Conservation (phyloP, 2,329 filamentous ascomycete genomes). For the Ophiocordyceps camponoti-floridani region DNA sequence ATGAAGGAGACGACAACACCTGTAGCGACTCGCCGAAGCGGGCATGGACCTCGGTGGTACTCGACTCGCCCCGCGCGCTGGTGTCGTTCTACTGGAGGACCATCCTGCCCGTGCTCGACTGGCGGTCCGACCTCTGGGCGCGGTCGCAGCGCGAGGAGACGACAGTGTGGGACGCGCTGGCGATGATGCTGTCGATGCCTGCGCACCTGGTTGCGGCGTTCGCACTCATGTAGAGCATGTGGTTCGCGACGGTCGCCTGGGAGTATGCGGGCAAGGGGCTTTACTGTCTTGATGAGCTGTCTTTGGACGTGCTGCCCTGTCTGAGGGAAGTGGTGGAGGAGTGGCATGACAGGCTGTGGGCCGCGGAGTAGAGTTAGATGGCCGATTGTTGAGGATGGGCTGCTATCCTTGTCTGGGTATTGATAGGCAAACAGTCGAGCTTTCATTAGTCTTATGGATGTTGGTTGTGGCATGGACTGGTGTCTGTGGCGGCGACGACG, state of each 20-base stretch:
- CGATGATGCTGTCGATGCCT: constrained; percentile 11
- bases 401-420: no score
- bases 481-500: no score
- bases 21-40: no score
- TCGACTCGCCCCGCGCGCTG: neutral
- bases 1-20: neutral
- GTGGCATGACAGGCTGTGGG: no score
- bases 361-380: neutral
- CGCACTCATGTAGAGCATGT: constrained; percentile 10
- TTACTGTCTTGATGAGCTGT: neutral
- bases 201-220: constrained; percentile 8
- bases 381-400: no score
- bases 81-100: constrained; percentile 16
- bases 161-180: constrained; percentile 8
- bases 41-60: no score
- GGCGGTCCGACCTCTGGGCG: constrained; percentile 16
- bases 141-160: constrained; percentile 7
- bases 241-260: constrained; percentile 6
- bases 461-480: neutral
- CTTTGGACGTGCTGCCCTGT: neutral
- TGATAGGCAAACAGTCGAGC: no score
- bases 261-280: constrained; percentile 1
- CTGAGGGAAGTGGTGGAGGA: neutral
- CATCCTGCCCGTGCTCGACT: constrained; percentile 20
- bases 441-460: neutral